Conservation (phyloP, 2,329 filamentous ascomycete genomes). For the Trichoderma sp. region DNA sequence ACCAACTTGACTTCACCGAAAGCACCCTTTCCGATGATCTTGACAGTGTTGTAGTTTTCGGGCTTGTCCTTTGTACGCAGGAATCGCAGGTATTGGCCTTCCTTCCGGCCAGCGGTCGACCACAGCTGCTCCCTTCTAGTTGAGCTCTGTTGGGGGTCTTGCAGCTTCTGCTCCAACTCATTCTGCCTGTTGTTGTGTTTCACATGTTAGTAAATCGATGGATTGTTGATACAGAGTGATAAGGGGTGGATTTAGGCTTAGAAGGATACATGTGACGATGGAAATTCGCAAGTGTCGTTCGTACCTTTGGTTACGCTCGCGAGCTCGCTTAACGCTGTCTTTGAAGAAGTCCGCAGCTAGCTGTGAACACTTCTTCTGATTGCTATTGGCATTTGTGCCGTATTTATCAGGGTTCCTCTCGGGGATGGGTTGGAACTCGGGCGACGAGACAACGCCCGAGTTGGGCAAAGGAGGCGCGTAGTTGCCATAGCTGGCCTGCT, state of each 20-base stretch:
- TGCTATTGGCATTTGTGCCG: slow-evolving; percentile 64
- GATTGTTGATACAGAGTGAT: background rate
- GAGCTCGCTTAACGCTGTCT: slow-evolving; percentile 93
- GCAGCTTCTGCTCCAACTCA: slow-evolving; percentile 84
- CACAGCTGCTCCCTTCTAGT: slow-evolving; percentile 81
- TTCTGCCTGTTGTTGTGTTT: slow-evolving; percentile 65
- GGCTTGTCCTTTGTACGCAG: slow-evolving; percentile 90
- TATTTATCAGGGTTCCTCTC: slow-evolving; percentile 86
- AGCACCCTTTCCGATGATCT: slow-evolving; percentile 98
- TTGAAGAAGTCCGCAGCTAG: slow-evolving; percentile 92
- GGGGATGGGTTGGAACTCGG: slow-evolving; percentile 75
- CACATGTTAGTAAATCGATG: background rate
- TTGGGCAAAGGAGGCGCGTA: slow-evolving; percentile 70
- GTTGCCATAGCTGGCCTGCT: slow-evolving; percentile 62
- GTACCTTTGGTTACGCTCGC: slow-evolving; percentile 92
- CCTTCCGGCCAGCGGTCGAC: slow-evolving; percentile 80
- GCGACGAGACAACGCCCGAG: slow-evolving; percentile 59
- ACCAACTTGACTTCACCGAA: slow-evolving; percentile 98
- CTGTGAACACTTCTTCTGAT: slow-evolving; percentile 69
- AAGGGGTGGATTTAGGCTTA: background rate
- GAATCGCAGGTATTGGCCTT: slow-evolving; percentile 92
- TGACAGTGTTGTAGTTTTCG: slow-evolving; percentile 92
- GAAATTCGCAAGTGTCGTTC: slow-evolving; percentile 29
- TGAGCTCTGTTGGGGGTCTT: slow-evolving; percentile 72
- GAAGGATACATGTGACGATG: background rate